Evolutionary conservation across 2,329 filamentous ascomycete genomes (phyloP).

Genomic region (Gaeumannomyces tritici): DNA sequence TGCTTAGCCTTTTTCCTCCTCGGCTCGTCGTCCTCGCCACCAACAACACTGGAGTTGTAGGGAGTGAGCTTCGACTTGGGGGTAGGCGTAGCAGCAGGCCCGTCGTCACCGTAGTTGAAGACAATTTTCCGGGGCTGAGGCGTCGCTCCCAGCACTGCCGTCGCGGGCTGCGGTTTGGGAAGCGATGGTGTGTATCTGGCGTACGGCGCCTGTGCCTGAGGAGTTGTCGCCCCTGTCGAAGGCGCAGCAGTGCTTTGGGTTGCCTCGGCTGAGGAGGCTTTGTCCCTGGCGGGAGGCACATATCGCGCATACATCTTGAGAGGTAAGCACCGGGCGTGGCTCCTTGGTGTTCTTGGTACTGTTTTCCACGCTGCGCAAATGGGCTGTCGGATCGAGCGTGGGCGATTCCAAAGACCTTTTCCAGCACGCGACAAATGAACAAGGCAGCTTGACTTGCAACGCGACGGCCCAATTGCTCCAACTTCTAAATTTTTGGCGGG

Average conservation of each 20-base stretch:
- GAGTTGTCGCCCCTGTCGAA: slow-evolving; percentile 10
- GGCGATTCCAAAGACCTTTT: not conserved
- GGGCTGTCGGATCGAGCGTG: no score
- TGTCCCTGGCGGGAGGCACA: slow-evolving; percentile 22
- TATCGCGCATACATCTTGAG: slow-evolving; percentile 24
- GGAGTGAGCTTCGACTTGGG: slow-evolving; percentile 10
- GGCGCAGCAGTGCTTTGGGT: not conserved
- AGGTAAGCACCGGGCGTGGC: not conserved
- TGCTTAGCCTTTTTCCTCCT: slow-evolving; percentile 19
- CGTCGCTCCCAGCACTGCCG: not conserved
- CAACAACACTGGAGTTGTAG: slow-evolving; percentile 5
- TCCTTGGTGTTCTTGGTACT: not conserved
- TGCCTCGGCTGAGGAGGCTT: not conserved
- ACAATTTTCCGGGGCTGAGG: slow-evolving; percentile 13
- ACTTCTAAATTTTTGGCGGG: not conserved
- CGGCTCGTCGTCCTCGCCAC: slow-evolving; percentile 13
- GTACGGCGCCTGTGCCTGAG: slow-evolving; percentile 10
- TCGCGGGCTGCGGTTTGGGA: not conserved
- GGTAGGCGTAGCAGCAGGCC: slow-evolving; percentile 1
- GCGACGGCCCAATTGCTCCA: not conserved
- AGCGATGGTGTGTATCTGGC: slow-evolving; percentile 9
- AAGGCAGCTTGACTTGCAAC: not conserved
- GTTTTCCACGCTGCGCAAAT: not conserved
- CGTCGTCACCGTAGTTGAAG: slow-evolving; percentile 14
- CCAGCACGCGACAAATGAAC: not conserved